Base-by-base conservation (phyloP, 495 filamentous ascomycete genomes). In the Penicillium soppii region DNA sequence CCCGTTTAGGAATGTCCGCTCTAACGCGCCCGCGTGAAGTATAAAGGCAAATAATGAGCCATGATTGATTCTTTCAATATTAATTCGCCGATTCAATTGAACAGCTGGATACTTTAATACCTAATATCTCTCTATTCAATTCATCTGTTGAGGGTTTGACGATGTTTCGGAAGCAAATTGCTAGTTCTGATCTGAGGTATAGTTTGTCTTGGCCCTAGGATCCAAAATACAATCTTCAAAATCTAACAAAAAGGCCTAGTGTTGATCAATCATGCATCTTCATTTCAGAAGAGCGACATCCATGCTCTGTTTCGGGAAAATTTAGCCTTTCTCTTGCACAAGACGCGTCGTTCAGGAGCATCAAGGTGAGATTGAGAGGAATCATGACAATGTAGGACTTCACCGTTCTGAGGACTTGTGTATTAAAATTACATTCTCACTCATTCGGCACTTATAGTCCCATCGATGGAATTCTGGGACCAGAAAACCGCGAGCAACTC, bases 221-320 rank as follows among this genome's bases (percentile, higher is more conserved):
- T n/a, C n/a, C n/a, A n/a, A n/a, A n/a, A n/a, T n/a, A n/a, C n/a
- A n/a, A n/a, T n/a, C n/a, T n/a, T n/a, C 7, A 39, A 20, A 33
- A 17, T 9, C 16, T 49, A 21, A 49, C 37, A 1, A 4, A 26
- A 41, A 25, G 12, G 44, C 15, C 10, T 47, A 64, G 61, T 20
- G 43, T 65, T 3, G 54, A 59, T 22, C 32, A 55, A 37, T 42
- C 58, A 29, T 59, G 54, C 39, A 45, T 65, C 33, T 62, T 59
- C 21, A 25, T 65, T 8, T 52, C 44, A 16, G 39, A 48, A n/a
- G 22, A 47, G 17, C 19, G 41, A 1, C 17, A 39, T 43, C n/a
- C 49, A 23, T 22, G 40, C 15, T 55, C 38, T 2, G 39, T 58
- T 30, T 53, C 49, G 8, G 61, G 61, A 13, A 54, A 3, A 22